A percentile compares a stretch with the other conserved stretches of the same genome.
These are phyloP conservation scores for Globisporangium sylvaticum DNA, from an alignment of 352 stramenopile species.

Conservation along the genomic window DNA sequence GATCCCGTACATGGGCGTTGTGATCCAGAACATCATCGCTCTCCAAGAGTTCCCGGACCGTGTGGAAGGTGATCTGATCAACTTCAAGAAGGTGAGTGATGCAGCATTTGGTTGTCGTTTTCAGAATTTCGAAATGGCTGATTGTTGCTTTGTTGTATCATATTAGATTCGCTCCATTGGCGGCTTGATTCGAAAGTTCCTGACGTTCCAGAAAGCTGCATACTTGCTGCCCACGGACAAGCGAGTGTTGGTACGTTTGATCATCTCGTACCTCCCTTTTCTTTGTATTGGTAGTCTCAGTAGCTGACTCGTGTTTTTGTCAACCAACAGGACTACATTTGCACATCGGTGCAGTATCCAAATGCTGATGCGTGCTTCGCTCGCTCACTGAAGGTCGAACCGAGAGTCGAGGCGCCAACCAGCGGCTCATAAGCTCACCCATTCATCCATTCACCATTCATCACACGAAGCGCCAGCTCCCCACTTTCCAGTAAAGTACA, in stretches of 20 bases:
- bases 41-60: conserved; percentile 80
- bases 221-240: conserved; percentile 81
- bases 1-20: conserved; percentile 81
- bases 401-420: conserved; percentile 51
- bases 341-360: conserved; percentile 50
- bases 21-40: conserved; percentile 84
- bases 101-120: too few relatives aligned
- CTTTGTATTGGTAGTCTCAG: too few relatives aligned
- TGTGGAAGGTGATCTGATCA: conserved; percentile 75
- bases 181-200: conserved; percentile 46
- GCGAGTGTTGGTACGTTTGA: conserved; percentile 58
- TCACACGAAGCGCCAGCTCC: not conserved
- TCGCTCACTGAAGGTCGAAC: conserved; percentile 79
- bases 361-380: conserved; percentile 75
- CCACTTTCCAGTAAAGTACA: conserved; percentile 6
- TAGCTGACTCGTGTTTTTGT: not conserved
- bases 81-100: conserved; percentile 75
- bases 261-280: too few relatives aligned
- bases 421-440: conserved; percentile 9
- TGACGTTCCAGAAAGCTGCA: conserved; percentile 68
- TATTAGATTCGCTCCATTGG: conserved; percentile 65
- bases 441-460: not conserved
- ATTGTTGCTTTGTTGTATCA: not conserved
- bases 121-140: too few relatives aligned
- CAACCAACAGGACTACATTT: conserved; percentile 64